Evolutionary conservation across 352 stramenopile genomes (phyloP), one percentile per base, ranked within the genome.

Genomic region (Phytophthora constricta): DNA sequence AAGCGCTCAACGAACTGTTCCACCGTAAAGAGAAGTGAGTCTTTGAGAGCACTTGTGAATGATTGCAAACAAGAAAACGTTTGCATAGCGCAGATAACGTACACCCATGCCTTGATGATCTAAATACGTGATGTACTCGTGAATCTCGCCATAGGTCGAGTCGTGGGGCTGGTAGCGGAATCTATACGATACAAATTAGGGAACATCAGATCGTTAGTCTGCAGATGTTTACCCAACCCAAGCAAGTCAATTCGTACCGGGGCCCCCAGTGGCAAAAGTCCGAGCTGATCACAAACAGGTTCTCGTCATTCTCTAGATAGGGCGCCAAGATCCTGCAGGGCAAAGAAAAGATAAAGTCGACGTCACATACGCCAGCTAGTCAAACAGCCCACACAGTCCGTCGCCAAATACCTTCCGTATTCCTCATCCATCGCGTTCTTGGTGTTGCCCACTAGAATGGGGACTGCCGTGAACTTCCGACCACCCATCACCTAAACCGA

Each of bases 181-280:
- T 33, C 86, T 94, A 48, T 31, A 31, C 0, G 33, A 31, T 25
- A 43, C 13, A 34, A 57, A 31, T n/a, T n/a, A n/a, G n/a, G n/a
- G n/a, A n/a, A n/a, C n/a, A n/a, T n/a, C n/a, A n/a, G n/a, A n/a
- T n/a, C n/a, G n/a, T n/a, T n/a, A n/a, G n/a, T n/a, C n/a, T n/a
- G n/a, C n/a, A n/a, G n/a, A n/a, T n/a, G n/a, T n/a, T n/a, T n/a
- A n/a, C n/a, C n/a, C n/a, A n/a, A n/a, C n/a, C n/a, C n/a, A n/a
- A n/a, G 7, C 26, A 1, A 13, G 50, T 39, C 62, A 17, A 22
- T 28, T 1, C 14, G 57, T 61, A 92, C 86, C 93, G 72, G 25
- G 74, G 80, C 19, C 95, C 96, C 93, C 96, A 99, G 72, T 99
- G 97, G 63, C 96, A 99, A 81, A 99, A 99, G 68, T 99, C 97